These are phyloP conservation scores for Salvia rosmarinus DNA, from an alignment of 257 asterid genomes.

Conservation along the genomic window DNA sequence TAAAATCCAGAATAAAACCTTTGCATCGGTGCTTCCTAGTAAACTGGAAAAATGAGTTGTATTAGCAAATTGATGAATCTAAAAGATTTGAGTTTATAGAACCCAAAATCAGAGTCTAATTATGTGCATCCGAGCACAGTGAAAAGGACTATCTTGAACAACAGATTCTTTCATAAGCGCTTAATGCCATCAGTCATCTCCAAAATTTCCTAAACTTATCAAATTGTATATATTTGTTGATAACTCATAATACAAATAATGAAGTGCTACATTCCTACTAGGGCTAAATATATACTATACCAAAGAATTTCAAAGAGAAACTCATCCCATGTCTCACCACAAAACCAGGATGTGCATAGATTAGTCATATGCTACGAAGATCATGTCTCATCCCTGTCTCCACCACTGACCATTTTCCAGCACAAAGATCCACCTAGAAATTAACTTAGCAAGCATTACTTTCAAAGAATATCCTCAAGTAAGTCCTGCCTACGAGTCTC, in stretches of 20 bases:
- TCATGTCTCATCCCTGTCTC: background rate
- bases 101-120: background rate
- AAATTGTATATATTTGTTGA: background rate
- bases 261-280: background rate
- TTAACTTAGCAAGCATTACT: background rate
- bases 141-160: background rate
- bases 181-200: background rate
- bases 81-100: too few species aligned
- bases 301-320: background rate
- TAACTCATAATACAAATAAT: background rate
- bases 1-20: constrained; percentile 54
- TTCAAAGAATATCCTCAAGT: background rate
- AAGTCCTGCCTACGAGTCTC: background rate
- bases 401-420: background rate
- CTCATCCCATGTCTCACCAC: background rate
- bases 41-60: constrained; percentile 50
- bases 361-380: background rate
- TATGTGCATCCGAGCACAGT: background rate
- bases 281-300: background rate
- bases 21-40: constrained; percentile 56
- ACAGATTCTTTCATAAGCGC: background rate
- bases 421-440: background rate
- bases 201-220: background rate
- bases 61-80: constrained; percentile 5
- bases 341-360: background rate